A percentile compares a stretch with the other conserved stretches of the same genome.
Evolutionary conservation across 129 eudicot species (phyloP).

Genomic region (Escallonia rubra): DNA sequence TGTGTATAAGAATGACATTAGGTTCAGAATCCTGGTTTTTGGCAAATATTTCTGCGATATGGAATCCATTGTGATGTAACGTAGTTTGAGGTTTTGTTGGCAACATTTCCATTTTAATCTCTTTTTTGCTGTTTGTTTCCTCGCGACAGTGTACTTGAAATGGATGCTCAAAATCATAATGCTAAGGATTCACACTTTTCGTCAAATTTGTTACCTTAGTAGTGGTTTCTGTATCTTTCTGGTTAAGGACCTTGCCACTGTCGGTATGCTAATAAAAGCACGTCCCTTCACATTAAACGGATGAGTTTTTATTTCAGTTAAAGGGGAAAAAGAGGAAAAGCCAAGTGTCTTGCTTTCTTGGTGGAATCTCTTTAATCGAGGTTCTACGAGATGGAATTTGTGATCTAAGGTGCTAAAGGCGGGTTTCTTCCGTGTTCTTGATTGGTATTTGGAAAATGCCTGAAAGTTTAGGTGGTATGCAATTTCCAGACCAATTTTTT

Average conservation of each 20-base stretch:
- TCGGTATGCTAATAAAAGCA: background rate
- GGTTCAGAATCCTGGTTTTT: background rate
- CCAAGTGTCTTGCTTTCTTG: background rate
- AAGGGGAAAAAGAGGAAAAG: constrained; percentile 1
- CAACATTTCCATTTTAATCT: background rate
- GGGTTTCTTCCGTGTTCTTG: background rate
- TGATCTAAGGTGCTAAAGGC: background rate
- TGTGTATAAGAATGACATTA: background rate
- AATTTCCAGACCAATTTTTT: background rate
- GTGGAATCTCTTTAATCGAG: background rate
- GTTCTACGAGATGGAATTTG: background rate
- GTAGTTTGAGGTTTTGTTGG: background rate
- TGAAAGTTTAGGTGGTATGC: background rate
- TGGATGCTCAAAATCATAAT: no score
- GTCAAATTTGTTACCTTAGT: no score
- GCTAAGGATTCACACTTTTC: no score
- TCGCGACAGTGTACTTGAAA: no score
- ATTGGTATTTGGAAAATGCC: background rate
- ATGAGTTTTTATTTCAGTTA: background rate
- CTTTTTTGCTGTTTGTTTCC: no score
- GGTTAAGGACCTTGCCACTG: background rate
- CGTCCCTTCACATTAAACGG: background rate
- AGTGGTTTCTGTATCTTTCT: background rate
- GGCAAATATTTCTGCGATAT: no score
- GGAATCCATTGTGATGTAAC: background rate